Percentiles rank a stretch among this genome's conserved stretches.
These are phyloP conservation scores for Mycena galericulata DNA, from an alignment of 768 basidiomycete genomes.

Conservation along the genomic window DNA sequence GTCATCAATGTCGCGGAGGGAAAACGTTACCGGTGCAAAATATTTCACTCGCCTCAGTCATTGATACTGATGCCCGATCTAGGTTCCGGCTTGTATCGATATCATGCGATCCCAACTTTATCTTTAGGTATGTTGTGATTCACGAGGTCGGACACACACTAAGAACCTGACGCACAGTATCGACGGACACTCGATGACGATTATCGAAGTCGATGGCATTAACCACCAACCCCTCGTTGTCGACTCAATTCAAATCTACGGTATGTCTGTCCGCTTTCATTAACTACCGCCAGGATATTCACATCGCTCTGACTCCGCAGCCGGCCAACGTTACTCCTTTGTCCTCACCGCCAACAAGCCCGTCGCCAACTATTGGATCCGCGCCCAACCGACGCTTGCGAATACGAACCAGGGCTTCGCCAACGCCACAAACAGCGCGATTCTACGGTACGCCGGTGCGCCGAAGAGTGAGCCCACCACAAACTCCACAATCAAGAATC, in stretches of 20 bases:
- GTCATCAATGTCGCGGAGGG: no score
- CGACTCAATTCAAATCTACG: constrained; percentile 52
- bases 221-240: constrained; percentile 52
- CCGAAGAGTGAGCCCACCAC: constrained; percentile 3
- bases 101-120: no score
- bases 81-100: no score
- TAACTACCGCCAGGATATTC: neutral
- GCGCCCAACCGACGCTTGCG: constrained; percentile 1
- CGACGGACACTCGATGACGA: constrained; percentile 54
- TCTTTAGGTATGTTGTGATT: no score
- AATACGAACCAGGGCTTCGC: constrained; percentile 8
- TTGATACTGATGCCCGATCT: no score
- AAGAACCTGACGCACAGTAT: no score
- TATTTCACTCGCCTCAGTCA: no score
- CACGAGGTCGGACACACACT: no score
- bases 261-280: constrained; percentile 33
- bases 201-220: constrained; percentile 47
- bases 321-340: constrained; percentile 45
- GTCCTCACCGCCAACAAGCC: constrained; percentile 15
- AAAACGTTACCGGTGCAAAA: no score
- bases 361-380: constrained; percentile 30
- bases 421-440: constrained; percentile 24
- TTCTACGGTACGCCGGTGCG: constrained; percentile 29
- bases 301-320: constrained; percentile 3
- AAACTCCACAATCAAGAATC: neutral